Evolutionary conservation across 2,329 filamentous ascomycete species (phyloP).

Genomic region (Colletotrichum nymphaeae): DNA sequence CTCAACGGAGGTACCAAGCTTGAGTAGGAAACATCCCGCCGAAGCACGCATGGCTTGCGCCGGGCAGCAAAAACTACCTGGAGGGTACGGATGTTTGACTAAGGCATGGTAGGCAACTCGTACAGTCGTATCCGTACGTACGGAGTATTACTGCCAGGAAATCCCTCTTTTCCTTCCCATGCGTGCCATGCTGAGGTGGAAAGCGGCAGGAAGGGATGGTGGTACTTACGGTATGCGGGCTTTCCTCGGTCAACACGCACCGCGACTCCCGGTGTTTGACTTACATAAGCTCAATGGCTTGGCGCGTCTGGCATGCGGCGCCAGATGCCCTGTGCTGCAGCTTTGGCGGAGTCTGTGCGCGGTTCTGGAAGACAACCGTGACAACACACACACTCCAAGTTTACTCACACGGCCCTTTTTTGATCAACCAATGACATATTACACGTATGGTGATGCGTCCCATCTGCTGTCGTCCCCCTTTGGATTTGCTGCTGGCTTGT

Average conservation of each 20-base stretch:
- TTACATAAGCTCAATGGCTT: conserved; percentile 20
- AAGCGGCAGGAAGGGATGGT: not conserved
- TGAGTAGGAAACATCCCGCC: no score
- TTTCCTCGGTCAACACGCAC: conserved; percentile 8
- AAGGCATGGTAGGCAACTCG: not conserved
- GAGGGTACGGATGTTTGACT: not conserved
- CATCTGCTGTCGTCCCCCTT: not conserved
- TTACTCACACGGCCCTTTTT: not conserved
- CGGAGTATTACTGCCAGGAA: not conserved
- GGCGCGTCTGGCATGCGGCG: not conserved
- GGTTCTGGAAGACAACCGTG: not conserved
- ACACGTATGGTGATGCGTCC: conserved; percentile 18
- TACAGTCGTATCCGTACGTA: not conserved
- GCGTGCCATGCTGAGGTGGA: not conserved
- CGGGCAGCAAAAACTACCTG: not conserved
- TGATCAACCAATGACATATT: conserved; percentile 28
- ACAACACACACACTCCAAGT: not conserved
- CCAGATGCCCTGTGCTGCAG: not conserved
- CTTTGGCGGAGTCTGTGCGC: not conserved
- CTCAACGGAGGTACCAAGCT: not conserved
- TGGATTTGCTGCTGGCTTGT: no score
- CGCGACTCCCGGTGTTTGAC: conserved; percentile 23
- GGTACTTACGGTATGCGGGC: not conserved
- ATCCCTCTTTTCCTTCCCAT: not conserved
- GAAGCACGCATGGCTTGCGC: not conserved